A percentile compares a stretch with the other conserved stretches of the same genome.
Conservation (phyloP, 2,329 filamentous ascomycete species). For the Fusarium xylarioides region DNA sequence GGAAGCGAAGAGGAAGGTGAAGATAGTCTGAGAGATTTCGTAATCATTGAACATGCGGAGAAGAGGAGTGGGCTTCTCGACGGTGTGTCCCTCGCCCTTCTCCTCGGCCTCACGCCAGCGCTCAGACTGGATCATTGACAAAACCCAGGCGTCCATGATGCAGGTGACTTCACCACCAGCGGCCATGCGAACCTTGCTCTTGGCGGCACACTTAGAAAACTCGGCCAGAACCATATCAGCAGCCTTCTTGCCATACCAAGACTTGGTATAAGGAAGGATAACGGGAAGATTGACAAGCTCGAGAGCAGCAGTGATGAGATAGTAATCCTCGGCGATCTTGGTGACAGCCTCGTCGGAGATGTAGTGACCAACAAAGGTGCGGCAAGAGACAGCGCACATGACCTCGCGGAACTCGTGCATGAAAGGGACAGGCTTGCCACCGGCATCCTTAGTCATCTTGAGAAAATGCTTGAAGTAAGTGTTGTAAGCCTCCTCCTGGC, state of each 20-base stretch:
- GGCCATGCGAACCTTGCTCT: constrained; percentile 91
- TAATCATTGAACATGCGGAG: constrained; percentile 89
- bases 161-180: constrained; percentile 87
- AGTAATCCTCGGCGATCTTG: constrained; percentile 96
- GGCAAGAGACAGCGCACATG: constrained; percentile 93
- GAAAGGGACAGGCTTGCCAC: constrained; percentile 81
- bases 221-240: constrained; percentile 90
- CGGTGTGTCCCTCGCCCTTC: constrained; percentile 73
- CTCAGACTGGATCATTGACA: constrained; percentile 86
- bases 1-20: constrained; percentile 96
- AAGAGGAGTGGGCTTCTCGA: constrained; percentile 83
- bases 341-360: constrained; percentile 90
- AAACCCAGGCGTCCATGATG: constrained; percentile 96
- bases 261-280: constrained; percentile 93
- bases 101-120: constrained; percentile 82
- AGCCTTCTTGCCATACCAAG: constrained; percentile 97
- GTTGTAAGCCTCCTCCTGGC: constrained; percentile 91
- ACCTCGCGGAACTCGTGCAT: constrained; percentile 94
- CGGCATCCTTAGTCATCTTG: constrained; percentile 74
- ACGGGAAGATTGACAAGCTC: constrained; percentile 99
- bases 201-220: constrained; percentile 90
- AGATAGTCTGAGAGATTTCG: constrained; percentile 92
- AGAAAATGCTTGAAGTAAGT: constrained; percentile 85
- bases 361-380: constrained; percentile 97
- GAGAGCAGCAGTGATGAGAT: constrained; percentile 92